A percentile compares a stretch with the other conserved stretches of the same genome.
These are phyloP conservation scores for Talinum fruticosum DNA, from an alignment of 148 eudicot genomes.

Conservation along the genomic window DNA sequence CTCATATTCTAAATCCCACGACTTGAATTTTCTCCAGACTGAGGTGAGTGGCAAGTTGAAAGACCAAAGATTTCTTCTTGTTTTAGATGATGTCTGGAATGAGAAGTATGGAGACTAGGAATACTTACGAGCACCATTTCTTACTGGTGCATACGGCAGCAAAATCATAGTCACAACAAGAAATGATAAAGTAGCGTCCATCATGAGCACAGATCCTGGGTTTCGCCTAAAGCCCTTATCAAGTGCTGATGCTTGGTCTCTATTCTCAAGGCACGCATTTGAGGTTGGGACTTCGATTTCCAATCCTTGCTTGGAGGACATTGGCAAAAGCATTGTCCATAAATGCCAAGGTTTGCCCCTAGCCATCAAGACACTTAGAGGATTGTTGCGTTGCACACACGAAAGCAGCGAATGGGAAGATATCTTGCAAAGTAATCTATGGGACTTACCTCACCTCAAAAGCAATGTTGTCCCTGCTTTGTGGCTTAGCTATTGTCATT, in stretches of 20 bases:
- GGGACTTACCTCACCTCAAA: background rate
- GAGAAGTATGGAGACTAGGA: constrained; percentile 9
- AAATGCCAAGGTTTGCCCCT: constrained; percentile 14
- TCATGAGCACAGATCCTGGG: constrained; percentile 1
- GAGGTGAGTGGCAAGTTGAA: background rate
- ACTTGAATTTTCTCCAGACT: background rate
- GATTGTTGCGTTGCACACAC: constrained; percentile 1
- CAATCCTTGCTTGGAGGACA: background rate
- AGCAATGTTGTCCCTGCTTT: constrained; percentile 8
- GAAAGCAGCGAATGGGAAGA: background rate
- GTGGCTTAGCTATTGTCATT: constrained; percentile 16
- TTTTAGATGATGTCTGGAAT: constrained; percentile 24
- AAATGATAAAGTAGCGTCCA: constrained; percentile 7
- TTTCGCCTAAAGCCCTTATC: constrained; percentile 9
- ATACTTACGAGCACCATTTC: constrained; percentile 1
- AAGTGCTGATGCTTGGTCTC: constrained; percentile 5
- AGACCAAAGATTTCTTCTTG: constrained; percentile 8
- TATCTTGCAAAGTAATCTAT: constrained; percentile 5
- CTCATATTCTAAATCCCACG: background rate
- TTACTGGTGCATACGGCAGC: constrained; percentile 7
- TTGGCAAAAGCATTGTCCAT: constrained; percentile 2
- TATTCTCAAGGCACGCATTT: constrained; percentile 20
- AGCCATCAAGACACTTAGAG: constrained; percentile 16
- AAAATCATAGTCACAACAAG: constrained; percentile 25
- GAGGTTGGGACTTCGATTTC: background rate